These are phyloP conservation scores for Senecio squalidus DNA, from an alignment of 140 eudicot genomes.

Conservation along the genomic window DNA sequence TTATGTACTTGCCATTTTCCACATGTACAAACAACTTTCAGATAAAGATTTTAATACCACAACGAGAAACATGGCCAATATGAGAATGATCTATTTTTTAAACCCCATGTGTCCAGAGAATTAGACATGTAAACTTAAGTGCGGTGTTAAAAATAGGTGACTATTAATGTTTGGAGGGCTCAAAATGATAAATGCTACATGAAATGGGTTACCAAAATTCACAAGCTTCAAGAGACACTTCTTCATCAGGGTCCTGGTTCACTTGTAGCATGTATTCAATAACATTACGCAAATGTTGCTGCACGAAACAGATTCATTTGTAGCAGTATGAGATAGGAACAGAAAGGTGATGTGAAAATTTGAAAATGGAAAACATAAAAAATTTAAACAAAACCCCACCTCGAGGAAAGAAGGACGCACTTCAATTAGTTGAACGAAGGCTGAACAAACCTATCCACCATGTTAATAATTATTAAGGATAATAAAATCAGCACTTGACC, in stretches of 20 bases:
- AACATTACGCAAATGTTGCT: conserved; percentile 87
- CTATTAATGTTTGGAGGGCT: neutral
- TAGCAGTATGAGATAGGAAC: conserved; percentile 8
- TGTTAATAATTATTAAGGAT: conserved; percentile 2
- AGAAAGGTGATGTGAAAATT: neutral
- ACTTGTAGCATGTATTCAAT: conserved; percentile 92
- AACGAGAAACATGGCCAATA: neutral
- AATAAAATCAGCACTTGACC: conserved; percentile 10
- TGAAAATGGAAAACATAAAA: neutral
- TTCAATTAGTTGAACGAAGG: conserved; percentile 94
- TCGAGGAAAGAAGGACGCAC: conserved; percentile 82
- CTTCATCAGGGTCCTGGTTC: conserved; percentile 91
- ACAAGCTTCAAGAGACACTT: conserved; percentile 98
- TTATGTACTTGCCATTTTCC: neutral
- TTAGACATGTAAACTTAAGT: neutral
- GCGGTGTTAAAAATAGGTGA: neutral
- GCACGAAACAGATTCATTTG: conserved; percentile 26
- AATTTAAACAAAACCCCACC: conserved; percentile 42
- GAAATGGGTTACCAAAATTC: conserved; percentile 72
- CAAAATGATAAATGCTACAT: neutral
- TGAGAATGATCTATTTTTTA: neutral
- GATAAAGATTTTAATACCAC: neutral
- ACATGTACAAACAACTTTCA: too few species aligned
- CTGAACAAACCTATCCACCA: conserved; percentile 78
- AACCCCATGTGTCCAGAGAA: neutral